Evolutionary conservation across 1,284 basidiomycete species (phyloP).

Genomic region (Heterobasidion irregulare): DNA sequence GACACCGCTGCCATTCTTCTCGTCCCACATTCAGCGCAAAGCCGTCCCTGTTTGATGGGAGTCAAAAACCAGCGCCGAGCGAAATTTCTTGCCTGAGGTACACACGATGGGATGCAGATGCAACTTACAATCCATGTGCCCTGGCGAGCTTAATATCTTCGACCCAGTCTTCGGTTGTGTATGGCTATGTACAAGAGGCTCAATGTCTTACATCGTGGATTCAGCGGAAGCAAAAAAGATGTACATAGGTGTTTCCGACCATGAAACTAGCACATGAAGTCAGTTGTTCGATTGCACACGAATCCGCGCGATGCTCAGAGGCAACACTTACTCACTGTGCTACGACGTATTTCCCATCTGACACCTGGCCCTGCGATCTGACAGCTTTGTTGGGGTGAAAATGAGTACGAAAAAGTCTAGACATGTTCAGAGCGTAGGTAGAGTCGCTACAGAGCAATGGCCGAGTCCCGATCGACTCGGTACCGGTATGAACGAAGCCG

Average conservation of each 20-base stretch:
- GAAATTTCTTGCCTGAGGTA: too few relatives aligned
- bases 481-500: too few relatives aligned
- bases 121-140: slow-evolving; percentile 20
- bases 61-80: too few relatives aligned
- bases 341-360: not conserved
- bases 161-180: slow-evolving; percentile 36
- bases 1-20: slow-evolving; percentile 49
- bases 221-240: not conserved
- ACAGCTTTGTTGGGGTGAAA: too few relatives aligned
- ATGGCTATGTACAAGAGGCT: slow-evolving; percentile 28
- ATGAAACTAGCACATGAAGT: slow-evolving; percentile 27
- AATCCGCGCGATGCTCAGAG: not conserved
- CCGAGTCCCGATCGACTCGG: too few relatives aligned
- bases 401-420: too few relatives aligned
- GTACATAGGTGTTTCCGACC: slow-evolving; percentile 43
- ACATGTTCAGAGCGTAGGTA: too few relatives aligned
- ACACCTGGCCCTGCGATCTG: too few relatives aligned
- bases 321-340: not conserved
- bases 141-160: slow-evolving; percentile 38
- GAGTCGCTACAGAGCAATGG: too few relatives aligned
- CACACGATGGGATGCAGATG: too few relatives aligned
- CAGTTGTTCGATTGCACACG: not conserved
- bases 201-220: slow-evolving; percentile 8
- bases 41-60: slow-evolving; percentile 34
- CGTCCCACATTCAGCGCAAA: slow-evolving; percentile 59